Conservation (phyloP, 331 rosid genomes). For the Phaseolus coccineus region DNA sequence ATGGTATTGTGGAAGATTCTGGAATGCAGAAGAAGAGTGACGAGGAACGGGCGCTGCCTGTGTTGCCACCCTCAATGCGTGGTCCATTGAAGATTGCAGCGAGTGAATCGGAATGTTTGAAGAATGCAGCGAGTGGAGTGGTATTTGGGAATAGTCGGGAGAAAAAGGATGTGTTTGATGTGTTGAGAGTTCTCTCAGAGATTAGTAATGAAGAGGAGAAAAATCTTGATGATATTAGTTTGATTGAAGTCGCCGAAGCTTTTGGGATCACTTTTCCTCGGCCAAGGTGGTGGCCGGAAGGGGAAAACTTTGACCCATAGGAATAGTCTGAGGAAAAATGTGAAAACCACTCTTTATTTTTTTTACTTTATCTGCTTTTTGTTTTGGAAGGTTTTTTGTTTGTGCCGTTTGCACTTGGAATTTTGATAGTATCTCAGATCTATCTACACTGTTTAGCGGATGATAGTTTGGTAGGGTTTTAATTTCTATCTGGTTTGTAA, state of each 20-base stretch:
- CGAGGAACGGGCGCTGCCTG: background rate
- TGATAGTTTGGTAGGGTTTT: no score
- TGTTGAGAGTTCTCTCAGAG: conserved; percentile 25
- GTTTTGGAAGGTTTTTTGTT: no score
- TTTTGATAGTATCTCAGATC: no score
- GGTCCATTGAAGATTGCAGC: background rate
- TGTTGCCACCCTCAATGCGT: background rate
- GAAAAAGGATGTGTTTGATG: conserved; percentile 3
- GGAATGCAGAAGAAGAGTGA: background rate
- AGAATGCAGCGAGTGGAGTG: background rate
- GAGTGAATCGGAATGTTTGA: no score
- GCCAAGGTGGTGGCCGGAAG: conserved; percentile 42
- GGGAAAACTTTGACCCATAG: background rate
- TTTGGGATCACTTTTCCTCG: conserved; percentile 53
- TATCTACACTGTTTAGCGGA: no score
- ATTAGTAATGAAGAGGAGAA: background rate
- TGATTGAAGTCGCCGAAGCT: conserved; percentile 33
- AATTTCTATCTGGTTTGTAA: no score
- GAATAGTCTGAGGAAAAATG: no score
- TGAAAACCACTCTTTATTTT: no score
- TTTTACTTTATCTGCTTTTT: no score
- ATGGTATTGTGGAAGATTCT: background rate
- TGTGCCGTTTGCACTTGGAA: no score
- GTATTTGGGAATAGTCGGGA: background rate
- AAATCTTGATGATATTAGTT: background rate